A percentile compares a stretch with the other conserved stretches of the same genome.
phyloP scores from a whole-genome alignment of 805 yeast species.

The Saccharomycopsis fermentans region DNA sequence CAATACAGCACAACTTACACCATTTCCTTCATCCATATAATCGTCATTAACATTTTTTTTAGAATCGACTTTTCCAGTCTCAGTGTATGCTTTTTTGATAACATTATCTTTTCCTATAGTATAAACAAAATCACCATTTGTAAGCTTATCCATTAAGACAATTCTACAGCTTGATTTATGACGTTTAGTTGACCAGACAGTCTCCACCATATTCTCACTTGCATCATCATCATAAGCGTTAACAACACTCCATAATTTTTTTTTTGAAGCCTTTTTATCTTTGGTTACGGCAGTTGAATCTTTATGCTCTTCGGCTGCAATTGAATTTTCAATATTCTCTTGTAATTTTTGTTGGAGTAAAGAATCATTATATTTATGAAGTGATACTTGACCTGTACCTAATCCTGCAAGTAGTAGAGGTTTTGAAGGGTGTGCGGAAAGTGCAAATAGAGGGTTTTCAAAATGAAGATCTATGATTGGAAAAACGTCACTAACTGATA shows the following conservation, averaged over 20 bases:
- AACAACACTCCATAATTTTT: constrained; percentile 35
- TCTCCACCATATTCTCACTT: constrained; percentile 25
- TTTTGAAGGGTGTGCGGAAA: constrained; percentile 68
- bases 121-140: constrained; percentile 43
- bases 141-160: constrained; percentile 53
- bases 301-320: constrained; percentile 21
- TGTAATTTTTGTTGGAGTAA: constrained; percentile 29
- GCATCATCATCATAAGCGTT: constrained; percentile 20
- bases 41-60: constrained; percentile 34
- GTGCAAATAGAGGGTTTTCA: constrained; percentile 60
- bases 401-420: constrained; percentile 60
- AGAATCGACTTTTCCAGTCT: constrained; percentile 60
- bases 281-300: constrained; percentile 18
- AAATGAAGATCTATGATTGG: constrained; percentile 11
- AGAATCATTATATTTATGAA: constrained; percentile 48
- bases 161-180: constrained; percentile 85
- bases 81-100: constrained; percentile 60
- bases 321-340: constrained; percentile 22
- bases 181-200: constrained; percentile 75
- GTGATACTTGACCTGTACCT: constrained; percentile 70
- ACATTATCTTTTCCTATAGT: constrained; percentile 75
- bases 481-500: constrained; percentile 4
- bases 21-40: constrained; percentile 13
- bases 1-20: constrained; percentile 27
- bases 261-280: constrained; percentile 24